Evolutionary conservation across 805 yeast species (phyloP), one percentile per base, ranked within the genome.

Genomic region (Monosporozyma unispora): DNA sequence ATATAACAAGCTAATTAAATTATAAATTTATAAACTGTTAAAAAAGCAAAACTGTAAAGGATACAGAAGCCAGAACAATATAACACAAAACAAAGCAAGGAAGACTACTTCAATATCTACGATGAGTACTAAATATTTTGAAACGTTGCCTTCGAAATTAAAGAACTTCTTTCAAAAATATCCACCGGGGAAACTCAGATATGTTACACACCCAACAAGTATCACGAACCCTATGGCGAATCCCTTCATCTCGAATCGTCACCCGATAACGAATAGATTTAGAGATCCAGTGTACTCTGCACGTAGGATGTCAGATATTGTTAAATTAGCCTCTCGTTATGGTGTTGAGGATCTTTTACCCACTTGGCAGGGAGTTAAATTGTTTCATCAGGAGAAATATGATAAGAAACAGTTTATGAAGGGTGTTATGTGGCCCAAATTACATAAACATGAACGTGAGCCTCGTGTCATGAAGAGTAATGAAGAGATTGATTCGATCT

Each of bases 331-430:
- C 1, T 75, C 79, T 62, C 78, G 81, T 58, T 85, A 78, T 58
- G 96, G 96, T n/a, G 73, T 90, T 6, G 74, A 80, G 38, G 88
- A 84, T 52, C 70, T 87, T 51, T 71, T 90, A 64, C 97, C 97
- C 25, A 61, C 64, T 9, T 56, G 54, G 35, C 48, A 44, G 14
- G 54, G 54, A 51, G 57, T 55, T 50, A 84, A 84, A 74, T 77
- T 74, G 66, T 85, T 89, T 79, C 87, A 77, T 69, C 80, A 80
- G 61, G 93, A 87, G 54, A 87, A 86, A 67, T 85, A 82, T 67
- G 74, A 76, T 42, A 73, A 76, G 53, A 83, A 84, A 71, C 76
- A 76, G 61, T 77, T 82, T 67, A 76, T 87, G 79, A 79, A 77
- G 60, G 96, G 96, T 67, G 86, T 86, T 23, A 64, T 79, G 60